Percentiles rank a stretch among this genome's conserved stretches.
phyloP scores from a whole-genome alignment of 108 stramenopile genomes.

The Cyclotella kingstonii region DNA sequence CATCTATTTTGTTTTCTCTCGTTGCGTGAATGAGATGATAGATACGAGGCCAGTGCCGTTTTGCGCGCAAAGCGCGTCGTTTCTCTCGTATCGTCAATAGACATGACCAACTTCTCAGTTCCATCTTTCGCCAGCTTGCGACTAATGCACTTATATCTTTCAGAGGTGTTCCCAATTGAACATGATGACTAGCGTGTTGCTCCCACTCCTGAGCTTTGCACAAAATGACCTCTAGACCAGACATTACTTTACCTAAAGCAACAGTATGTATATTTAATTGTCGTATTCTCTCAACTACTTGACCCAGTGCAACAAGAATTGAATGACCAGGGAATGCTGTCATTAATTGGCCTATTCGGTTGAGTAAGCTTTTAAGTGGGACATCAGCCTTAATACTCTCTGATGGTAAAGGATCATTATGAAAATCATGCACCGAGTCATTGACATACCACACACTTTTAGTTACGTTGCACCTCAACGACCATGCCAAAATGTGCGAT shows the following conservation, averaged over 20 bases:
- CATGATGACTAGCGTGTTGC: constrained; percentile 86
- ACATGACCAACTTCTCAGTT: constrained; percentile 89
- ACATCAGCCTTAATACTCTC: constrained; percentile 68
- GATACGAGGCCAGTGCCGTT: constrained; percentile 61
- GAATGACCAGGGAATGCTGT: constrained; percentile 90
- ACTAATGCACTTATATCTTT: constrained; percentile 73
- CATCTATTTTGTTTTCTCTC: constrained; percentile 1
- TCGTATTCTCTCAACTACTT: constrained; percentile 66
- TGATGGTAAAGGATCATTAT: constrained; percentile 69
- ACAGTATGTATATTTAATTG: constrained; percentile 64
- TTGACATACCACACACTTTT: constrained; percentile 20
- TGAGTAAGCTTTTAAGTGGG: constrained; percentile 62
- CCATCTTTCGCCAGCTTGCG: constrained; percentile 88
- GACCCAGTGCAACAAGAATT: constrained; percentile 72
- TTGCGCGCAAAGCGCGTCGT: constrained; percentile 45
- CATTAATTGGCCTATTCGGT: constrained; percentile 73
- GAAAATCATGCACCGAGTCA: constrained; percentile 58
- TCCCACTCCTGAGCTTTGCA: constrained; percentile 96
- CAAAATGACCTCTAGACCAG: constrained; percentile 89
- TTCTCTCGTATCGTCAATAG: constrained; percentile 59
- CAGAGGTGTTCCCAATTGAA: constrained; percentile 72
- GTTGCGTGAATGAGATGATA: constrained; percentile 43
- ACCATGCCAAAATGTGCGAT: constrained; percentile 46
- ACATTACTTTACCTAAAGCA: constrained; percentile 85
- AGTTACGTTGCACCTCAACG: constrained; percentile 32